Conservation (phyloP, 2,329 filamentous ascomycete species). For the Calonectria multiphialidica region DNA sequence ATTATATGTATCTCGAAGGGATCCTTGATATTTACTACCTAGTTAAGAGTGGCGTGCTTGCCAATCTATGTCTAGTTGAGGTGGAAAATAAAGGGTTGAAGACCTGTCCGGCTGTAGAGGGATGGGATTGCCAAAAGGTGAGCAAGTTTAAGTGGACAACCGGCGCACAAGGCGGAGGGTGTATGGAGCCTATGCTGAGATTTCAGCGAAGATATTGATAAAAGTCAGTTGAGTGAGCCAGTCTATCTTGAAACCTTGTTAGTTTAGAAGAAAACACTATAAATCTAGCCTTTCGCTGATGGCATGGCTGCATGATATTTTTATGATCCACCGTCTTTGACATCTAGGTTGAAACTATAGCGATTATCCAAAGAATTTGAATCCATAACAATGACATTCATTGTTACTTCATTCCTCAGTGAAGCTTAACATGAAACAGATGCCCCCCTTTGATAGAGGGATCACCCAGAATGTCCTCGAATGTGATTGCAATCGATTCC, state of each 20-base stretch:
- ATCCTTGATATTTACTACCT: neutral
- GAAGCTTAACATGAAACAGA: neutral
- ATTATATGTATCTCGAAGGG: neutral
- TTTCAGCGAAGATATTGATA: neutral
- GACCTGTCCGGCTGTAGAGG: neutral
- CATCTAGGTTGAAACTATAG: too few species aligned
- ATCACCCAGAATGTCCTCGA: neutral
- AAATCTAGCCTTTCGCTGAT: too few species aligned
- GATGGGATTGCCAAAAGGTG: neutral
- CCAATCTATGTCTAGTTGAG: neutral
- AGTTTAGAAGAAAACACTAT: too few species aligned
- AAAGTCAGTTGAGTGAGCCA: too few species aligned
- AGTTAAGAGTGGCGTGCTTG: neutral
- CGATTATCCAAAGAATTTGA: too few species aligned
- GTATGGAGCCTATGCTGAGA: neutral
- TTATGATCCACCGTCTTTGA: too few species aligned
- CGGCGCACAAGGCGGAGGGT: neutral
- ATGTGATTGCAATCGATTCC: neutral
- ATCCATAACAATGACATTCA: too few species aligned
- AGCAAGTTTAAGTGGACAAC: neutral
- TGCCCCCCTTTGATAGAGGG: neutral
- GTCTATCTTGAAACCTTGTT: too few species aligned
- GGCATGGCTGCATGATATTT: too few species aligned
- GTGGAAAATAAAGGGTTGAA: neutral
- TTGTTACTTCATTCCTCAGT: too few species aligned